These are phyloP conservation scores for Puccinia sorghi DNA, from an alignment of 1,284 basidiomycete species.

Conservation along the genomic window DNA sequence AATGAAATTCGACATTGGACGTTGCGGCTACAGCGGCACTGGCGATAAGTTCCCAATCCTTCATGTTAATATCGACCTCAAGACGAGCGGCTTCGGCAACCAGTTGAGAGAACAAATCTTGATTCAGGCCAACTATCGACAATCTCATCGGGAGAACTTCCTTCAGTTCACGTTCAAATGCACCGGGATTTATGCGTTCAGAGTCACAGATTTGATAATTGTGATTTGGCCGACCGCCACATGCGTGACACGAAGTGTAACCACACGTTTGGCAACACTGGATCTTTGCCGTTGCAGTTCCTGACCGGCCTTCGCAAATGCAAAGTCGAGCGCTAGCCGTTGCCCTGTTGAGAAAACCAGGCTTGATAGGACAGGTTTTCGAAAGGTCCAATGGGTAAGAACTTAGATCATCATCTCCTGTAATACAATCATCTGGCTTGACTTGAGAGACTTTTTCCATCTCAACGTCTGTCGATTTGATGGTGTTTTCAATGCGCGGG, in stretches of 20 bases:
- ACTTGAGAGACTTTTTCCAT: conserved; percentile 62
- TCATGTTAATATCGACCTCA: conserved; percentile 58
- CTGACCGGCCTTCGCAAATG: conserved; percentile 80
- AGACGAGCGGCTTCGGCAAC: conserved; percentile 64
- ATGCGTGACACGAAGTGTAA: conserved; percentile 76
- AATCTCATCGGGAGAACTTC: conserved; percentile 83
- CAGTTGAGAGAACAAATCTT: conserved; percentile 59
- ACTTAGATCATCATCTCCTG: conserved; percentile 69
- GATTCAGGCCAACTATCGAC: conserved; percentile 64
- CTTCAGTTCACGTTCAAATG: conserved; percentile 76
- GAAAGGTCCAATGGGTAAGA: conserved; percentile 71
- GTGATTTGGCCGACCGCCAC: conserved; percentile 86
- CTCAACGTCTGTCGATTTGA: conserved; percentile 59
- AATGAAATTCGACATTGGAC: conserved; percentile 68
- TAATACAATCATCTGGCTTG: conserved; percentile 64
- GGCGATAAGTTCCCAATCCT: conserved; percentile 69
- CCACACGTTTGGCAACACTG: conserved; percentile 74
- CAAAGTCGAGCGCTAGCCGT: conserved; percentile 75
- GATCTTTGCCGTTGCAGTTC: conserved; percentile 71
- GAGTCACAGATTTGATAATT: conserved; percentile 64
- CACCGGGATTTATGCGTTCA: conserved; percentile 65
- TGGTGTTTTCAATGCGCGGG: conserved; percentile 65
- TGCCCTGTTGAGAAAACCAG: conserved; percentile 68
- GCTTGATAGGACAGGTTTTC: conserved; percentile 63
- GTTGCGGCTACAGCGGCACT: conserved; percentile 69